Evolutionary conservation across 1,284 basidiomycete genomes (phyloP), one percentile per base, ranked within the genome.

Genomic region (Sparassis latifolia): DNA sequence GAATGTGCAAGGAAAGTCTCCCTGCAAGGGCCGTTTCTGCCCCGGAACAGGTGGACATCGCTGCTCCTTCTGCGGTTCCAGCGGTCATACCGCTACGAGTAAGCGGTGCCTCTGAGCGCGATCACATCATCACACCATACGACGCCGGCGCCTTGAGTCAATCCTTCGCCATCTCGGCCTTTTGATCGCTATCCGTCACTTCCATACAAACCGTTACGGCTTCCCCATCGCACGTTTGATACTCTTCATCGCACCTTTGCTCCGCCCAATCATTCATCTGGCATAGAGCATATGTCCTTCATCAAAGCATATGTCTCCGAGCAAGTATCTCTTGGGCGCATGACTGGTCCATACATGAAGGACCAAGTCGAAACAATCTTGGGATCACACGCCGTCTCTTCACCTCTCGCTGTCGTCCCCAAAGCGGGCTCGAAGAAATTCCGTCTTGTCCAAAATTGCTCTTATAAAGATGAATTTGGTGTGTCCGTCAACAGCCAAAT

Each of bases 231-330:
- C 1, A 29, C 58, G 5, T 57, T 69, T 49, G 20, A 32, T 4
- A 65, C 66, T 1, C 55, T 71, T 3, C 3, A 33, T 0, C 1
- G 53, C 0, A 56, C 62, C 3, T 46, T 60, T 31, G 64, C 67
- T 62, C 65, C 0, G 48, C 30, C 2, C n/a, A n/a, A n/a, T n/a
- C n/a, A n/a, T n/a, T n/a, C n/a, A n/a, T n/a, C n/a, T n/a, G n/a
- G n/a, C n/a, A 9, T 43, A 1, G 52, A 57, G n/a, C 38, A 52
- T 10, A 28, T 47, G 7, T 49, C 49, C 48, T 60, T 61, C 28
- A 55, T 72, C 2, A 28, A 61, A 1, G 45, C 55, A 2, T 71
- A 71, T 50, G 33, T 72, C n/a, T n/a, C n/a, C n/a, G n/a, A n/a
- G n/a, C n/a, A n/a, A n/a, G n/a, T n/a, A n/a, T n/a, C n/a, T n/a